Evolutionary conservation across 768 basidiomycete genomes (phyloP), one percentile per base, ranked within the genome.

Genomic region (Pleurotus sapidus): DNA sequence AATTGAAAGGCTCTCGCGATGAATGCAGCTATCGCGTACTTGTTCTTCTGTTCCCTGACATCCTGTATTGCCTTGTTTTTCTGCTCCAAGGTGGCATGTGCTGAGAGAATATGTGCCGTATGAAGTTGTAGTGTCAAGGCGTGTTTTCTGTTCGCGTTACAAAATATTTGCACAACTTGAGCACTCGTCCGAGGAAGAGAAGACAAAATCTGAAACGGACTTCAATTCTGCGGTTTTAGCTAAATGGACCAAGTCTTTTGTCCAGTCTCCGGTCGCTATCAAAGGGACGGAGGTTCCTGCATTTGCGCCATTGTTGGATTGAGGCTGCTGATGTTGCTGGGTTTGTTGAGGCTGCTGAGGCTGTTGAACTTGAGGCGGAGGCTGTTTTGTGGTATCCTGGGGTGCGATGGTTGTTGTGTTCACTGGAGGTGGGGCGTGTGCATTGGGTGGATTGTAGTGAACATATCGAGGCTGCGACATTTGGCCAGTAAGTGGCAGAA

Each of bases 171-270:
- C 38, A 42, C 20, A 51, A 45, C 38, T 3, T 25, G 38, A 34
- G 53, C 61, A 54, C 39, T 43, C 30, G 9, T 8, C 30, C 8
- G 30, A 11, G 30, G 30, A 34, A 34, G 30, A 34, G 30, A 30
- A 34, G n/a, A 57, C 47, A 49, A 23, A 50, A 55, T 20, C 42
- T 46, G 48, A 39, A 20, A 81, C 89, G 63, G 69, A 93, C 91
- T 93, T 93, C 65, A 93, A 79, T 68, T 93, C 91, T 7, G 91
- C 91, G 1, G 89, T 91, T 74, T 90, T 93, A 5, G 91, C 91
- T 9, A 93, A 79, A 53, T 93, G 89, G 30, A 93, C 87, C 43
- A 93, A 79, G 70, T 91, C 89, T 63, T 87, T 88, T 24, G 89
- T 91, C 91, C 91, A 93, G 69, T 93, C 90, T 7, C 90, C 91